These are phyloP conservation scores for Tolypocladium nubicola DNA, from an alignment of 2,329 filamentous ascomycete species.

Conservation along the genomic window DNA sequence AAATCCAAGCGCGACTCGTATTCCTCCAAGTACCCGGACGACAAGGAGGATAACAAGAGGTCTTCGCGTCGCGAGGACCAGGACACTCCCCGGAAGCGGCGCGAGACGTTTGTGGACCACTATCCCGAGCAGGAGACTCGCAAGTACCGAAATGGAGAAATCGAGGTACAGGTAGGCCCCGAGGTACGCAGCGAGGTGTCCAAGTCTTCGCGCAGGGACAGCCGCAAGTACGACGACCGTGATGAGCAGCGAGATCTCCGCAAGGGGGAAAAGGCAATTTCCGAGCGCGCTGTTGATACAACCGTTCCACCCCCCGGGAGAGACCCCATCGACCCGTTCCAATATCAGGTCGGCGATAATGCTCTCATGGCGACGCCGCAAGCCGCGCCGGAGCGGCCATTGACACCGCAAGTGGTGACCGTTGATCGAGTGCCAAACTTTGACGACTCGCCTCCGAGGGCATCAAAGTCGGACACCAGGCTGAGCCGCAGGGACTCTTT, in stretches of 20 bases:
- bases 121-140: slow-evolving; percentile 12
- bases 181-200: slow-evolving; percentile 16
- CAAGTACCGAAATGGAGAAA: slow-evolving; percentile 14
- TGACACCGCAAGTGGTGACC: slow-evolving; percentile 41
- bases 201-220: slow-evolving; percentile 12
- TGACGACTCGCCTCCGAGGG: slow-evolving; percentile 21
- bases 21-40: slow-evolving; percentile 16
- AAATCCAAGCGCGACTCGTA: slow-evolving; percentile 19
- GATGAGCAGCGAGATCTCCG: slow-evolving; percentile 16
- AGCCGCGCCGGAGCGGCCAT: slow-evolving; percentile 19
- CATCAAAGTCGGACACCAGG: slow-evolving; percentile 20
- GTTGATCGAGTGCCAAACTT: slow-evolving; percentile 44
- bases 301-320: slow-evolving; percentile 13
- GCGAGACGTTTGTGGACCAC: slow-evolving; percentile 14
- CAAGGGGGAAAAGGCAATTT: slow-evolving; percentile 16
- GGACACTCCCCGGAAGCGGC: slow-evolving; percentile 15
- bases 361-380: slow-evolving; percentile 12
- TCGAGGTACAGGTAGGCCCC: slow-evolving; percentile 15
- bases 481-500: slow-evolving; percentile 40
- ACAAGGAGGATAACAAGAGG: slow-evolving; percentile 17
- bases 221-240: slow-evolving; percentile 11
- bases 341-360: slow-evolving; percentile 44
- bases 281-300: slow-evolving; percentile 12
- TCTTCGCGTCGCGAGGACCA: slow-evolving; percentile 22
- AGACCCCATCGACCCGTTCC: slow-evolving; percentile 43